Base-by-base conservation (phyloP, 2,329 filamentous ascomycete genomes). In the Aspergillus hiratsukae region DNA sequence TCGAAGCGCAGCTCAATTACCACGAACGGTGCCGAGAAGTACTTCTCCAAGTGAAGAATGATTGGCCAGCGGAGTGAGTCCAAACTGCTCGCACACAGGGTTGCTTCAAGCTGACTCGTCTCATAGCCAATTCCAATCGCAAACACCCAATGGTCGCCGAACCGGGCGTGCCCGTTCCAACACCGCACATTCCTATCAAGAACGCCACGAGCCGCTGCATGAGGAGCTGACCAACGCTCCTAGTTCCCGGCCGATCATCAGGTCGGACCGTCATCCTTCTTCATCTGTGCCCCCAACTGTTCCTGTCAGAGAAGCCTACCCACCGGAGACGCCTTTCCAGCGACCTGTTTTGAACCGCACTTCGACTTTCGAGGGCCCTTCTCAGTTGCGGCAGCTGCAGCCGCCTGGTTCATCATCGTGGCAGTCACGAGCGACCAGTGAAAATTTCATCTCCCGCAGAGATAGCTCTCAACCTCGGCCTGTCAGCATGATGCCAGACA, bases 21-120 rank as follows among this genome's bases (percentile, higher is more conserved):
- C 89, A 97, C 71, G 93, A 97, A 71, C 87, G 89, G 58, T 96
- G 91, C 71, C 84, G 89, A 53, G 92, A 97, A 64, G 89, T 95
- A 63, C 83, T 97, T 54, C 63, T 87, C 60, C 83, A 85, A 62
- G 72, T 89, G 61, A 88, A 84, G 77, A 81, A 81, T 64, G 85
- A 89, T 59, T 89, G 87, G 87, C 86, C 87, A 31, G 27, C 35
- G 50, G 57, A 46, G 28, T 25, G 27, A 54, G 35, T 37, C 21
- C 19, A 23, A 5, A 6, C 19, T 61, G 23, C 61, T 67, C 11
- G 11, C 23, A 14, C 43, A 46, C 19, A 49, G 69, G 21, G 31
- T 37, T 48, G 14, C 40, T 25, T 19, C 27, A 53, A 58, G 7
- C 35, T 54, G 23, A 53, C 56, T 55, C 48, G 31, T 53, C 51